Evolutionary conservation across 2,329 filamentous ascomycete genomes (phyloP), one percentile per base, ranked within the genome.

Genomic region (Talaromyces islandicus): DNA sequence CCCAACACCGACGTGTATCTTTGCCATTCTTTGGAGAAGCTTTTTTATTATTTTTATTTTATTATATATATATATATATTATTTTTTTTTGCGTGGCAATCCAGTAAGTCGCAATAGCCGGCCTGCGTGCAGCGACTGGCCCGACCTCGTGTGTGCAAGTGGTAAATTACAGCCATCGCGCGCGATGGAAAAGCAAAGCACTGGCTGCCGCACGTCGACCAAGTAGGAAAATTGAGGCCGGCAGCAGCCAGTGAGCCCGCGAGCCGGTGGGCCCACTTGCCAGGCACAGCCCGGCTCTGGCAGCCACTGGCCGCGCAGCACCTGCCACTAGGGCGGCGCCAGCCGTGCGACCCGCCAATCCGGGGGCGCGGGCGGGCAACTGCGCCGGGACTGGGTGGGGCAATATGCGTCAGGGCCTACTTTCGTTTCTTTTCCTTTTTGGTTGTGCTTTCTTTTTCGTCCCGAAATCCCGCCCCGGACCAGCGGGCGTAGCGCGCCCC

Each of bases 381-480:
- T 7, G 41, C 19, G 7, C 41, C 41, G 41, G 41, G 41, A 7
- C 17, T n/a, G 41, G 19, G 43, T 46, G 43, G 43, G 43, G n/a
- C 30, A 2, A 2, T 3, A 21, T 46, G 43, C 43, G 43, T 46
- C 43, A 46, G 43, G 43, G 19, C 43, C 19, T 38, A 38, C n/a
- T 30, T 35, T 30, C 6, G 3, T n/a, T 6, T 27, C 6, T 6
- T 27, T 27, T 27, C 25, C 25, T 27, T 27, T 27, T 27, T 27
- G 6, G 6, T 6, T 27, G 25, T 55, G 19, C 4, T 55, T 55
- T 38, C 29, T 55, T 55, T 55, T 35, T 24, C 58, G 38, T 60
- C 58, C 59, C 63, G 62, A 65, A 46, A 65, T 64, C 62, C 64
- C 63, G 63, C 63, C 64, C 60, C 58, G 43, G 62, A 62, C 59